Evolutionary conservation across 352 stramenopile species (phyloP), one percentile per base, ranked within the genome.

Genomic region (Phytophthora megakarya): DNA sequence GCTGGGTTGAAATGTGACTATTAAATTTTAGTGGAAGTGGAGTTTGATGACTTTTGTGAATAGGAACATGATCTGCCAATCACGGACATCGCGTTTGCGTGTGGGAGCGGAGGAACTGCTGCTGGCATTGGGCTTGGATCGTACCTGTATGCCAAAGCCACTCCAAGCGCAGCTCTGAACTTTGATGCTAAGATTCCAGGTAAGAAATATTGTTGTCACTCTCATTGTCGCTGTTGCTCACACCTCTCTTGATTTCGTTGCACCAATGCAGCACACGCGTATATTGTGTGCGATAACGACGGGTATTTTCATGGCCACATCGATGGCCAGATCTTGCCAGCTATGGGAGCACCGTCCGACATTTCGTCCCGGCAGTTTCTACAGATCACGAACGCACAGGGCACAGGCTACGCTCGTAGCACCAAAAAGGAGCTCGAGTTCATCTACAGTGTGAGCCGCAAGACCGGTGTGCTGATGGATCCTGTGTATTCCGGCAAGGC

Each of bases 401-500:
- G 88, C 10, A 88, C 80, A 3, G 88, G 88, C 5, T 96, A 96
- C 56, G 88, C 88, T 18, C 79, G 78, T 22, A 93, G 78, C 67
- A 93, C 86, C 22, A 73, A 76, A n/a, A 73, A 76, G 4, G 88
- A 96, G 70, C 75, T 96, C 19, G 73, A 78, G 69, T 96, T 93
- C 48, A 88, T 95, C 43, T 75, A 76, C 33, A 76, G 50, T 38
- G 81, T 95, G 30, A 84, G 86, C 12, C 75, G 78, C n/a, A 77
- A 67, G 51, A 95, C 86, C 1, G 88, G 88, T 44, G 74, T 96
- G 23, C 56, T 96, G 28, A 86, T 96, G 81, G 88, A 96, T 58
- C 88, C 86, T 1, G 88, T 96, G 32, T 96, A 96, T 68, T 95
- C 88, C 8, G 88, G 88, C 65, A 96, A 96, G 43, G 88, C 88